Evolutionary conservation across 1,284 basidiomycete species (phyloP).

Genomic region (Veloboletus limbatus): DNA sequence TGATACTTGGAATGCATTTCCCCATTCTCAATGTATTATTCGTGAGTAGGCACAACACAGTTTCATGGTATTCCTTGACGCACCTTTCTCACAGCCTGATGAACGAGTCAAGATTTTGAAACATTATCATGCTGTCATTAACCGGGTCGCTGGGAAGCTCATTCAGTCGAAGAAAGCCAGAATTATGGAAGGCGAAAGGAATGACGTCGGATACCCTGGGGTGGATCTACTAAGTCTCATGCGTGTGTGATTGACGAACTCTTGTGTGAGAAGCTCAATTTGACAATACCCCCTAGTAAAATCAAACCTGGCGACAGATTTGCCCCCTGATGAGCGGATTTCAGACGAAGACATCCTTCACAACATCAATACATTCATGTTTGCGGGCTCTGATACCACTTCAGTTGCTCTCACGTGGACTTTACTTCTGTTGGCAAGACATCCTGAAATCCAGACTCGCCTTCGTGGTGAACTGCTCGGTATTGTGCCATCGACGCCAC

Average conservation of each 20-base stretch:
- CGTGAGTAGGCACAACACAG: constrained; percentile 39
- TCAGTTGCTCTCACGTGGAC: constrained; percentile 79
- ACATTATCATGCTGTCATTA: constrained; percentile 60
- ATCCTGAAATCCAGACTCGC: constrained; percentile 60
- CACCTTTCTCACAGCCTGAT: constrained; percentile 47
- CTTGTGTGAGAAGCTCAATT: not conserved
- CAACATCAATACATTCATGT: constrained; percentile 84
- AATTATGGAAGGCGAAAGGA: constrained; percentile 53
- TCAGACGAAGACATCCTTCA: constrained; percentile 78
- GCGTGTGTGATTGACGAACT: constrained; percentile 40
- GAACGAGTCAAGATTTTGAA: constrained; percentile 46
- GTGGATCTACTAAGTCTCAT: constrained; percentile 68
- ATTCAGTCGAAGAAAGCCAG: constrained; percentile 71
- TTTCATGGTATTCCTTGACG: not conserved
- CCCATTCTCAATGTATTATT: constrained; percentile 56
- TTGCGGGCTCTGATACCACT: constrained; percentile 83
- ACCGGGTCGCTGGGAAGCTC: constrained; percentile 62
- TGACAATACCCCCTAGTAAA: constrained; percentile 51
- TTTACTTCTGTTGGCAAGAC: constrained; percentile 62
- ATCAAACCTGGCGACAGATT: constrained; percentile 64
- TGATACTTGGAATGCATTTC: constrained; percentile 55
- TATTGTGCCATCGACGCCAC: constrained; percentile 37
- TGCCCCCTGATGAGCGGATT: constrained; percentile 65
- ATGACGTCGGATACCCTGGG: constrained; percentile 46
- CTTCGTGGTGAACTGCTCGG: constrained; percentile 60